Base-by-base conservation (phyloP, 2,329 filamentous ascomycete genomes). In the Colletotrichum nymphaeae region DNA sequence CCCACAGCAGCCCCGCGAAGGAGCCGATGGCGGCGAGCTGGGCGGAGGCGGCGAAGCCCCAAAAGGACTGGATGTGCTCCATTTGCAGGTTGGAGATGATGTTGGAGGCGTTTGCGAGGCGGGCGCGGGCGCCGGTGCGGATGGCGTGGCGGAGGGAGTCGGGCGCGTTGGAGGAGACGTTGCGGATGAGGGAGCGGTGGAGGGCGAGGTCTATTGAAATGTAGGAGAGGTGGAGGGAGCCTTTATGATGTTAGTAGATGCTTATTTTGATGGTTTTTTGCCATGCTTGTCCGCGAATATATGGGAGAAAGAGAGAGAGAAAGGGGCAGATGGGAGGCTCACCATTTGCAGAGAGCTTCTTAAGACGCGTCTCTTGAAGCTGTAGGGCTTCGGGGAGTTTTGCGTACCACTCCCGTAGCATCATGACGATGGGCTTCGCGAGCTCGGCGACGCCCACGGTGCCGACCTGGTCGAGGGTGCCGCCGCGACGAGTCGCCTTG, bases 181-280 rank as follows among this genome's bases (percentile, higher is more conserved):
- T 84, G 12, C 87, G 82, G 1, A 89, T 81, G 65, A 89, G 85
- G 5, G 84, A 84, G 3, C 87, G 84, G 76, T 88, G 86, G 3
- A 89, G 82, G 55, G 86, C 84, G 65, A 88, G 86, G 69, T 88
- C 87, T 0, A 87, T 85, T 0, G 86, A 86, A 60, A 86, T 85
- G 74, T 88, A 88, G 1, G 87, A 86, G 2, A 89, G 81, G 63
- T 88, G 85, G 9, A 89, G 79, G 53, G 85, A 87, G 2, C 86
- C 74, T 75, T 22, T 83, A 76, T 76, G 82, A 72, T 42, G 81
- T 77, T 26, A 26, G 26, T 26, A 26, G 26, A 26, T 26, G 26
- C 26, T 26, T 26, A 4, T 4, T 26, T 26, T 26, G 26, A 26
- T 26, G 26, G 26, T 4, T 26, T 26, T 26, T 26, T 4, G 26